A percentile compares a stretch with the other conserved stretches of the same genome.
phyloP scores from a whole-genome alignment of 495 filamentous ascomycete species.

The Hypoxylon trugodes region DNA sequence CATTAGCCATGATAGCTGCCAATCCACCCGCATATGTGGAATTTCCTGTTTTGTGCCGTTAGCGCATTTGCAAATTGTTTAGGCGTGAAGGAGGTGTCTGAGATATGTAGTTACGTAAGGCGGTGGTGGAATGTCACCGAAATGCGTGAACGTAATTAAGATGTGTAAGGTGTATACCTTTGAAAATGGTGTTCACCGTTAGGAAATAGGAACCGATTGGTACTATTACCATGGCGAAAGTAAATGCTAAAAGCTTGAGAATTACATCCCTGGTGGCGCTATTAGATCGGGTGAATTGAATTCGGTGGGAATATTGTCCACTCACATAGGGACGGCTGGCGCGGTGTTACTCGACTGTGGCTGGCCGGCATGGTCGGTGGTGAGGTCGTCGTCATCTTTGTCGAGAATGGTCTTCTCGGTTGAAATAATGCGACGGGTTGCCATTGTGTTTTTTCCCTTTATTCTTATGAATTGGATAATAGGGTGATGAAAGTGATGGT shows the following conservation, averaged over 20 bases:
- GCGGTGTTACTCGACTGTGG: slow-evolving; percentile 55
- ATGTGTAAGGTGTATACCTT: slow-evolving; percentile 59
- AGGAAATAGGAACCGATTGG: slow-evolving; percentile 90
- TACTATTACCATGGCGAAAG: slow-evolving; percentile 84
- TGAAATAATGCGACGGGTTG: slow-evolving; percentile 64
- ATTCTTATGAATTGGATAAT: not conserved
- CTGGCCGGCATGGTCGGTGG: slow-evolving; percentile 48
- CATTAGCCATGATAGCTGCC: slow-evolving; percentile 89
- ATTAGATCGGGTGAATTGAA: slow-evolving; percentile 23
- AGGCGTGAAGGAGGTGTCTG: no score
- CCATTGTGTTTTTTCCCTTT: slow-evolving; percentile 53
- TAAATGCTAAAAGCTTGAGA: slow-evolving; percentile 86
- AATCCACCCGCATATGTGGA: slow-evolving; percentile 83
- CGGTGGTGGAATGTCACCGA: not conserved
- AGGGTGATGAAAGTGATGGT: not conserved
- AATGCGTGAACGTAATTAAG: no score
- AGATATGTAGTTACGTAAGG: not conserved
- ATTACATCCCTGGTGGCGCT: slow-evolving; percentile 74
- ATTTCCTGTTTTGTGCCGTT: slow-evolving; percentile 67
- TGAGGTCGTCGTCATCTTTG: slow-evolving; percentile 59
- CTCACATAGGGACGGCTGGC: slow-evolving; percentile 79
- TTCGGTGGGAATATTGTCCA: slow-evolving; percentile 20
- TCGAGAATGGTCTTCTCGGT: slow-evolving; percentile 62
- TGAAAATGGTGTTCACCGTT: slow-evolving; percentile 77
- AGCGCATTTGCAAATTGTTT: not conserved